Percentiles rank a stretch among this genome's conserved stretches.
Conservation (phyloP, 1,284 basidiomycete species). For the Sanghuangporus baumii region DNA sequence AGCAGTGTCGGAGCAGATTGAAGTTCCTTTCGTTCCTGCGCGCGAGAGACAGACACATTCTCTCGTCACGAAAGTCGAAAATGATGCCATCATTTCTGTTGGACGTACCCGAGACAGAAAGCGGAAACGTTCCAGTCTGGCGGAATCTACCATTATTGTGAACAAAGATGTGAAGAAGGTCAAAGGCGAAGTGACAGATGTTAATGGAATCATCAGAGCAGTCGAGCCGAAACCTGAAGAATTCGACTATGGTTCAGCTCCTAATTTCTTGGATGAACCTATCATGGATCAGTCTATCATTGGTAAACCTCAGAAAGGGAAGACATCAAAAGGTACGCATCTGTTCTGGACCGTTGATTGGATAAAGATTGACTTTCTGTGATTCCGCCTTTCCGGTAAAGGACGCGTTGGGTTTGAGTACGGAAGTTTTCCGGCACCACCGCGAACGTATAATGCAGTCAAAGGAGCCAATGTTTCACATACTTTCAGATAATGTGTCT, state of each 20-base stretch:
- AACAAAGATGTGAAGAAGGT: constrained; percentile 21
- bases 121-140: constrained; percentile 44
- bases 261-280: constrained; percentile 71
- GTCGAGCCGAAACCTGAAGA: constrained; percentile 31
- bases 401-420: constrained; percentile 36
- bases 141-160: constrained; percentile 13
- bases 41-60: constrained; percentile 35
- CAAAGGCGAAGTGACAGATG: constrained; percentile 21
- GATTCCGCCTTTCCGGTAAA: constrained; percentile 14
- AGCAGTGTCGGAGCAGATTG: constrained; percentile 39
- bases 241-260: constrained; percentile 72
- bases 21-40: constrained; percentile 68
- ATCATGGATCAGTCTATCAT: constrained; percentile 31
- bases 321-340: constrained; percentile 37
- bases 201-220: constrained; percentile 18
- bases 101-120: constrained; percentile 58
- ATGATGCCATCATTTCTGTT: constrained; percentile 62
- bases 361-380: background rate
- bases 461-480: constrained; percentile 66
- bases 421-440: constrained; percentile 62
- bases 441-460: constrained; percentile 60
- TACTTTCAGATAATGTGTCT: constrained; percentile 50
- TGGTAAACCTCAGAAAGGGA: constrained; percentile 41
- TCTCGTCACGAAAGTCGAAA: constrained; percentile 23
- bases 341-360: no score